Percentiles rank a stretch among this genome's conserved stretches.
Conservation (phyloP, 768 basidiomycete species). For the Lactarius psammicola region DNA sequence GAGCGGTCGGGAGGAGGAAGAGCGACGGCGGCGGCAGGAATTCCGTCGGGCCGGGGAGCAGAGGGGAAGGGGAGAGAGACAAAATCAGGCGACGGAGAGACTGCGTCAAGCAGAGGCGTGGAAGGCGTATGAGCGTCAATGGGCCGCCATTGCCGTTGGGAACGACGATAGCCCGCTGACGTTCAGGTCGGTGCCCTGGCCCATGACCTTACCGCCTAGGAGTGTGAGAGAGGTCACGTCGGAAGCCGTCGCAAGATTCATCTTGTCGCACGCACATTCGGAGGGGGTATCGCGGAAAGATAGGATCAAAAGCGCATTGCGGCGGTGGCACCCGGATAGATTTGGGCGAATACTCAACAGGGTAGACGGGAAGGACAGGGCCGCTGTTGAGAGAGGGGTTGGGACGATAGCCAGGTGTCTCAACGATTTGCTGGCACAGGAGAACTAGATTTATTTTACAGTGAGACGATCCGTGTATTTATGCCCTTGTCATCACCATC, state of each 20-base stretch:
- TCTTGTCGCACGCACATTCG: slow-evolving; percentile 67
- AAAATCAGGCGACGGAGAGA: slow-evolving; percentile 37
- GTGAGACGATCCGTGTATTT: no score
- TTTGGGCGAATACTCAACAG: slow-evolving; percentile 57
- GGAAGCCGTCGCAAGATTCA: slow-evolving; percentile 54
- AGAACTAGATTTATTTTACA: no score
- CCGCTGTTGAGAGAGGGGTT: slow-evolving; percentile 56
- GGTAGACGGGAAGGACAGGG: slow-evolving; percentile 53
- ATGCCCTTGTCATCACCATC: not conserved
- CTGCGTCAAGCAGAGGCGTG: slow-evolving; percentile 56
- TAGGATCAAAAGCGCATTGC: slow-evolving; percentile 61
- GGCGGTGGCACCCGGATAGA: slow-evolving; percentile 81
- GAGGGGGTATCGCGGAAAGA: slow-evolving; percentile 57
- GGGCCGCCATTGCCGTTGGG: slow-evolving; percentile 50
- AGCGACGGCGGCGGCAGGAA: slow-evolving; percentile 24
- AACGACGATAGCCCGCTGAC: slow-evolving; percentile 43
- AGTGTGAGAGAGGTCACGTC: slow-evolving; percentile 51
- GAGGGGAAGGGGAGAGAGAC: slow-evolving; percentile 38
- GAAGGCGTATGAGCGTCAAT: slow-evolving; percentile 62
- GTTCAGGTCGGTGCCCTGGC: slow-evolving; percentile 75
- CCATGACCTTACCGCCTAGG: slow-evolving; percentile 46
- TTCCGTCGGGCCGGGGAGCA: slow-evolving; percentile 44
- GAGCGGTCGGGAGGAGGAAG: no score
- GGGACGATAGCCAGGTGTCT: slow-evolving; percentile 58
- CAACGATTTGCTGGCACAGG: slow-evolving; percentile 27